Base-by-base conservation (phyloP, 2,329 filamentous ascomycete species). In the Penicillium sclerotigenum region DNA sequence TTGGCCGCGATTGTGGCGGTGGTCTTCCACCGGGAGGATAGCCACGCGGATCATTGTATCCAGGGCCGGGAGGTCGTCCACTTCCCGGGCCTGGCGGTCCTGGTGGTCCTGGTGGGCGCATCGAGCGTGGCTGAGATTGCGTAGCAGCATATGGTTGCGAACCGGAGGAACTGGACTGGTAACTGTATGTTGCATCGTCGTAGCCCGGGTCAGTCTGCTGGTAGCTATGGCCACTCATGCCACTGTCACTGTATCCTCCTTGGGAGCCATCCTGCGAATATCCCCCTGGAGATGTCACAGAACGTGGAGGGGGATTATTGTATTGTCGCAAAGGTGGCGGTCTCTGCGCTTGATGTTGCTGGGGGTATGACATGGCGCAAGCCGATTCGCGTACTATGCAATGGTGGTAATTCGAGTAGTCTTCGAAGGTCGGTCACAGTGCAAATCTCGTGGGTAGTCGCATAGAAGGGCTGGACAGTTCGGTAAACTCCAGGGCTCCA, bases 281-380 rank as follows among this genome's bases (percentile, higher is more conserved):
- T 34, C 61, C 67, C 50, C 63, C 65, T 28, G 57, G 58, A 47
- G 57, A 54, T 42, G 57, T 55, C 60, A 65, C 58, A 63, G 65
- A 48, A 45, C 59, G 47, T 52, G 61, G 58, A 42, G 62, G 51
- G 18, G 59, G 42, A 16, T 42, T 58, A 18, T 65, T 65, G 51
- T 71, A 68, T 52, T 71, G 69, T 54, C 68, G 69, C 53, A 69
- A 56, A 26, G 73, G 73, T 50, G 68, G 70, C 26, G 68, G 68
- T 50, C 68, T 63, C 61, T 72, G 70, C 46, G 63, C 59, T 33
- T 66, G 33, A 46, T 36, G 65, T 46, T 65, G 68, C 46, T 70
- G 70, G 40, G 70, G 68, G 47, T 75, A 76, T 53, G 73, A 73
- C 73, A 76, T 76, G 52, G 56, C 58, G 37, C 52, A 29, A 33